Conservation (phyloP, 371 early-diverging fungal species). For the Phascolomyces articulosus region DNA sequence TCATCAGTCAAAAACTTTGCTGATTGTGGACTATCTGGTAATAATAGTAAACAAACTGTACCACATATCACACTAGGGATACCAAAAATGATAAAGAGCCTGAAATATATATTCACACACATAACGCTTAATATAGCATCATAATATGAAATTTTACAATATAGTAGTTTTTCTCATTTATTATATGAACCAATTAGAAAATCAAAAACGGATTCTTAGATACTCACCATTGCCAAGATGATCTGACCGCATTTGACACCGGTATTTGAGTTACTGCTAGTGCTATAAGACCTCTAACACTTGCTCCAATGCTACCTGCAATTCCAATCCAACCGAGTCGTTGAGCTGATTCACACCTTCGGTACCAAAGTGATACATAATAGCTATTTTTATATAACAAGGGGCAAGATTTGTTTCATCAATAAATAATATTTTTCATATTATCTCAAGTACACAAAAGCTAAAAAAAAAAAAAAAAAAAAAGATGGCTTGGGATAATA, state of each 20-base stretch:
- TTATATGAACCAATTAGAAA: too few species aligned
- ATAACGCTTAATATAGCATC: too few species aligned
- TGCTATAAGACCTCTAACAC: conserved; percentile 38
- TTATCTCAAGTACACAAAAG: too few species aligned
- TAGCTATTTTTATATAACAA: background rate
- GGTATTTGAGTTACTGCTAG: conserved; percentile 33
- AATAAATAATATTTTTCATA: too few species aligned
- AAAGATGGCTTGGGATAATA: background rate
- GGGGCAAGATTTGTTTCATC: too few species aligned
- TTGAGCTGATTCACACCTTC: conserved; percentile 36
- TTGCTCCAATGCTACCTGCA: conserved; percentile 29
- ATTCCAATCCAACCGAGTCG: conserved; percentile 28
- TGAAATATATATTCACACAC: too few species aligned
- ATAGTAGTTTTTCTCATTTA: background rate
- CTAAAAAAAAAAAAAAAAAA: background rate
- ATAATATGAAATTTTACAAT: background rate
- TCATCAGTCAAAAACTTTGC: conserved; percentile 54
- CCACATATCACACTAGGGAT: conserved; percentile 40
- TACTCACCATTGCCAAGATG: conserved; percentile 41
- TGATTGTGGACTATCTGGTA: conserved; percentile 61
- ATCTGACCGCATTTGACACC: conserved; percentile 13
- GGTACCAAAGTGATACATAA: conserved; percentile 42
- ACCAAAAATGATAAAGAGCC: conserved; percentile 59
- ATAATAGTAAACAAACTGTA: conserved; percentile 28
- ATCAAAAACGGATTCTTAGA: too few species aligned